A percentile compares a stretch with the other conserved stretches of the same genome.
These are phyloP conservation scores for Aspergillus campestris DNA, from an alignment of 495 filamentous ascomycete species.

Conservation along the genomic window DNA sequence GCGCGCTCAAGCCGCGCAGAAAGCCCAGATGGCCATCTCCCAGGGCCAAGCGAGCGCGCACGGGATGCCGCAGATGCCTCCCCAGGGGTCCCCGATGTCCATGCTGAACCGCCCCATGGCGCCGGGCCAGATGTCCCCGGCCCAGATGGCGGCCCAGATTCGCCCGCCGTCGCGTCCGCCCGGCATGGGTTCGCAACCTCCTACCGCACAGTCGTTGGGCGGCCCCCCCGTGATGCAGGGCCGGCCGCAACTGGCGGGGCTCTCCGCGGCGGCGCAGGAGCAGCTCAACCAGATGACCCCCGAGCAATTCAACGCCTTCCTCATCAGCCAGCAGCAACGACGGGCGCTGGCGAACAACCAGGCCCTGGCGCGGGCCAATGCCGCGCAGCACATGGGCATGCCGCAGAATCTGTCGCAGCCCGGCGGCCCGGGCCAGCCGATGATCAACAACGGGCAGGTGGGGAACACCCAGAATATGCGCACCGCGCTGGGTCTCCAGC, in stretches of 20 bases:
- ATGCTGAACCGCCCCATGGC: constrained; percentile 53
- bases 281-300: constrained; percentile 26
- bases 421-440: constrained; percentile 26
- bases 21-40: constrained; percentile 40
- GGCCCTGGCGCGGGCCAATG: constrained; percentile 16
- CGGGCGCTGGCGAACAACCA: constrained; percentile 20
- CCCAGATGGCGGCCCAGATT: constrained; percentile 27
- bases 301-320: constrained; percentile 27
- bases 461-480: constrained; percentile 27
- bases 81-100: constrained; percentile 49
- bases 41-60: constrained; percentile 29
- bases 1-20: constrained; percentile 38
- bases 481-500: constrained; percentile 25
- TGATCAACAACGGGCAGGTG: constrained; percentile 28
- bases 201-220: constrained; percentile 16
- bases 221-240: constrained; percentile 25
- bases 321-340: constrained; percentile 29
- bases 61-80: constrained; percentile 32
- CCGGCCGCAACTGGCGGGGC: constrained; percentile 24
- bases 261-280: constrained; percentile 29
- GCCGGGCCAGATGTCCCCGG: constrained; percentile 37
- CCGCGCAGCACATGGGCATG: constrained; percentile 21
- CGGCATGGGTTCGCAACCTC: constrained; percentile 24
- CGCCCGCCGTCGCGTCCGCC: constrained; percentile 31
- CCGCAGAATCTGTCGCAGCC: constrained; percentile 25